Percentiles rank a stretch among this genome's conserved stretches.
phyloP scores from a whole-genome alignment of 1,284 basidiomycete genomes.

The Sanghuangporus weigelae region DNA sequence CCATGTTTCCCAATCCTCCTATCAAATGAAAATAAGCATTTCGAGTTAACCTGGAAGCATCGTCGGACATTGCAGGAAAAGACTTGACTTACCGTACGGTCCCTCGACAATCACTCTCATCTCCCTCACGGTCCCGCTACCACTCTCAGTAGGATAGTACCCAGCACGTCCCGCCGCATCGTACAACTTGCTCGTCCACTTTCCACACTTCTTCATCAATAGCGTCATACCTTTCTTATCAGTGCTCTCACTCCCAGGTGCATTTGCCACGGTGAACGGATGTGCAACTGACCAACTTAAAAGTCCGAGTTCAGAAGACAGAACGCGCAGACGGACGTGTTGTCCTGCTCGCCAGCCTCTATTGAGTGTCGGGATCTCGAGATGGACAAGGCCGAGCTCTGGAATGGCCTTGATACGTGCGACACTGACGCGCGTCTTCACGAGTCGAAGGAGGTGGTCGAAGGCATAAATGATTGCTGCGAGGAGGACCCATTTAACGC shows the following conservation, averaged over 20 bases:
- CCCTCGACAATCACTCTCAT: conserved; percentile 11
- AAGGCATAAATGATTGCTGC: conserved; percentile 53
- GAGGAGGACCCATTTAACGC: conserved; percentile 19
- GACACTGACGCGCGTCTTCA: conserved; percentile 61
- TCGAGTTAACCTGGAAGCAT: background rate
- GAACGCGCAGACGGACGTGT: conserved; percentile 68
- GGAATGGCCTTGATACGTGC: conserved; percentile 52
- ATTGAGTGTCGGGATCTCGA: conserved; percentile 54
- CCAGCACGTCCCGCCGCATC: conserved; percentile 21
- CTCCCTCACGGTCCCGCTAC: background rate
- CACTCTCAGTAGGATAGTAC: conserved; percentile 31
- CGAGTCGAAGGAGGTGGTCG: conserved; percentile 57
- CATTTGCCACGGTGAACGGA: conserved; percentile 74
- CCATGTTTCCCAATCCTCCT: conserved; percentile 54
- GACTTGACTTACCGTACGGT: conserved; percentile 57
- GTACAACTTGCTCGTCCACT: conserved; percentile 59
- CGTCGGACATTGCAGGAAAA: conserved; percentile 31
- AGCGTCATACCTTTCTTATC: conserved; percentile 55
- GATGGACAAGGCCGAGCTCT: conserved; percentile 50
- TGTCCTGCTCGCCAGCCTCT: conserved; percentile 83
- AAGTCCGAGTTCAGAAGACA: conserved; percentile 40
- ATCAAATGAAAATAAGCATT: background rate
- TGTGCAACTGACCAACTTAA: conserved; percentile 64
- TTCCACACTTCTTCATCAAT: conserved; percentile 56
- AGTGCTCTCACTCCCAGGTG: conserved; percentile 40